Base-by-base conservation (phyloP, 495 filamentous ascomycete species). In the Viridothelium virens region DNA sequence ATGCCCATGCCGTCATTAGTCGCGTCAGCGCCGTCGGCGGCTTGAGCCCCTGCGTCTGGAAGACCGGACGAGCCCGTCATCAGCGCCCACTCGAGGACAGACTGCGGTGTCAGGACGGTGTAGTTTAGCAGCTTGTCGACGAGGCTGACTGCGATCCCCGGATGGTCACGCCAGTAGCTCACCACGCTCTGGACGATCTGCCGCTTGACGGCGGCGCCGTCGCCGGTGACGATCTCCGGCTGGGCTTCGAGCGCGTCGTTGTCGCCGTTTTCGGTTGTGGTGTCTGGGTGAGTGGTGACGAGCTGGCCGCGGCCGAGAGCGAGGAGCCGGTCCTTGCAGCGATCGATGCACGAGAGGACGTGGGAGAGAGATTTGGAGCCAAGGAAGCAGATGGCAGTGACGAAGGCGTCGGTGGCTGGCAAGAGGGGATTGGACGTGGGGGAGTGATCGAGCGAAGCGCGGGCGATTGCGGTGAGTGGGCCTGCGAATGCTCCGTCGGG, bases 61-160 rank as follows among this genome's bases (percentile, higher is more conserved):
- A 46, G 41, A 46, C 38, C 86, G 82, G 31, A 82, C 83, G 25
- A 86, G 74, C 61, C 83, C 78, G 66, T 88, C 83, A 38, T 82
- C 77, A 97, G 77, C 1, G 89, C 91, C 95, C 95, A 99, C 72
- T 93, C 85, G 66, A 96, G 82, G 50, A 99, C 92, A 38, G 85
- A 85, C 41, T 83, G 76, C 0, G 94, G 94, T 10, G 85, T 89
- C 7, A 99, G 82, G 67, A 99, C 95, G 44, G 89, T 91, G 79
- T 97, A 99, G 75, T 99, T 99, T 37, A 99, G 87, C 3, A 99
- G 82, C 78, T 96, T 97, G 80, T 99, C 94, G 65, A 97, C 83
- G 70, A 99, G 92, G 71, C 89, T 89, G 71, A 97, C 88, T 38
- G 92, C 95, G 50, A 96, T 87, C 39, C 94, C 94, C 0, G 94